Base-by-base conservation (phyloP, 2,329 filamentous ascomycete species). In the Nakataea oryzae region DNA sequence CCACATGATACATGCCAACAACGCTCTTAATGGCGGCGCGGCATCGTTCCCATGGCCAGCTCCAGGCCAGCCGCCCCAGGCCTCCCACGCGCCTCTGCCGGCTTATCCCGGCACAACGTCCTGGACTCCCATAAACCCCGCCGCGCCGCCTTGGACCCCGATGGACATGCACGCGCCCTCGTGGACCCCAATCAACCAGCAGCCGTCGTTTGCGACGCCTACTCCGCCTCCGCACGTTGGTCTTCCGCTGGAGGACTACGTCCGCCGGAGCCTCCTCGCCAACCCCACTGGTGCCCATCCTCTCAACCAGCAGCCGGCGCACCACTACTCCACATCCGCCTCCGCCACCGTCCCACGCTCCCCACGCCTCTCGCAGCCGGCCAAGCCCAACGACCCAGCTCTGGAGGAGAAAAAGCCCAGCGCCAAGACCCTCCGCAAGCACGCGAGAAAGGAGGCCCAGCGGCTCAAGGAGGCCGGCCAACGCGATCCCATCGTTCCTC, bases 401-500 rank as follows among this genome's bases (percentile, higher is more conserved):
- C n/a, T 30, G 27, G 29, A 13, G 26, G 27, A 24, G 47, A 27
- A 13, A 34, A 54, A 29, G 12, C 54, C 54, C 54, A 26, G 32
- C 21, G 21, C 26, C 59, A 32, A 28, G 21, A 3, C 50, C 59
- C n/a, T 30, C 17, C 63, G 63, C 28, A 57, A 34, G n/a, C 26
- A 21, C 9, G 34, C 30, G 21, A 17, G 28, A 21, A 50, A 50
- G 41, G 41, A 50, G 41, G 41, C 17, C 41, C 7, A 21, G 41
- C 21, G 17, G 41, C 21, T 69, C 57, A 3, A 56, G 27, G 59
- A 63, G 58, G 34, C 34, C 34, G 34, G 26, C 50, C 56, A 60
- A 29, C 74, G 61, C 3, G 65, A 68, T 60, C 6, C 66, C 54
- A 68, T 70, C 65, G 47, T 65, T 26, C 64, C 66, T 63, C 76